These are phyloP conservation scores for Aspergillus sp. DNA, from an alignment of 2,329 filamentous ascomycete species.

Conservation along the genomic window DNA sequence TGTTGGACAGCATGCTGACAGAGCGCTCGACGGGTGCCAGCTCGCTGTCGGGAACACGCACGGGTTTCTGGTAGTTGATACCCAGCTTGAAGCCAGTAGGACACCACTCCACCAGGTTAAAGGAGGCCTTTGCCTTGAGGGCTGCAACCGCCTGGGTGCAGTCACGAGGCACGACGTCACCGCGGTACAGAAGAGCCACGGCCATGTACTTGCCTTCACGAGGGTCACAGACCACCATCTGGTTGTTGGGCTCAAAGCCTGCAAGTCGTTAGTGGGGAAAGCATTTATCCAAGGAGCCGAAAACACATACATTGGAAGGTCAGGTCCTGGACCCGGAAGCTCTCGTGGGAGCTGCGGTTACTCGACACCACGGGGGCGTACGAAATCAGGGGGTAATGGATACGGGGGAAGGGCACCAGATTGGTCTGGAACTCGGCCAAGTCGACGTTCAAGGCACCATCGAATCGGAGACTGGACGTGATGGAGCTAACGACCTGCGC, in stretches of 20 bases:
- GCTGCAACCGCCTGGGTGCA: conserved; percentile 57
- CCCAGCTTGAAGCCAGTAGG: conserved; percentile 68
- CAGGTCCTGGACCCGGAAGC: conserved; percentile 78
- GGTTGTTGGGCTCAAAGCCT: conserved; percentile 66
- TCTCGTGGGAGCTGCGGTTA: conserved; percentile 77
- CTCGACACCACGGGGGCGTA: conserved; percentile 65
- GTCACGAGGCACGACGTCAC: conserved; percentile 63
- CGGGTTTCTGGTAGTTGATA: conserved; percentile 63
- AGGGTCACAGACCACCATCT: conserved; percentile 68
- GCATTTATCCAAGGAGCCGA: not conserved
- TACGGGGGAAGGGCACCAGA: conserved; percentile 64
- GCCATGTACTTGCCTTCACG: conserved; percentile 69
- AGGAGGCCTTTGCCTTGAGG: conserved; percentile 63
- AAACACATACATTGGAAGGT: conserved; percentile 58
- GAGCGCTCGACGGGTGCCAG: conserved; percentile 54
- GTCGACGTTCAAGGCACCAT: conserved; percentile 66
- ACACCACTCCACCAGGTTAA: conserved; percentile 68
- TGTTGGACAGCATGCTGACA: conserved; percentile 65
- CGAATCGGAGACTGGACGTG: conserved; percentile 63
- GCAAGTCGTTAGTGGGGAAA: not conserved
- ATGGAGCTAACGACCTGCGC: conserved; percentile 67
- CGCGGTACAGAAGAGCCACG: conserved; percentile 63
- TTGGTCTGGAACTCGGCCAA: conserved; percentile 69
- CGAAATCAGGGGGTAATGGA: conserved; percentile 65
- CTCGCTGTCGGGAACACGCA: conserved; percentile 52